Base-by-base conservation (phyloP, 495 filamentous ascomycete species). In the Podospora conica region DNA sequence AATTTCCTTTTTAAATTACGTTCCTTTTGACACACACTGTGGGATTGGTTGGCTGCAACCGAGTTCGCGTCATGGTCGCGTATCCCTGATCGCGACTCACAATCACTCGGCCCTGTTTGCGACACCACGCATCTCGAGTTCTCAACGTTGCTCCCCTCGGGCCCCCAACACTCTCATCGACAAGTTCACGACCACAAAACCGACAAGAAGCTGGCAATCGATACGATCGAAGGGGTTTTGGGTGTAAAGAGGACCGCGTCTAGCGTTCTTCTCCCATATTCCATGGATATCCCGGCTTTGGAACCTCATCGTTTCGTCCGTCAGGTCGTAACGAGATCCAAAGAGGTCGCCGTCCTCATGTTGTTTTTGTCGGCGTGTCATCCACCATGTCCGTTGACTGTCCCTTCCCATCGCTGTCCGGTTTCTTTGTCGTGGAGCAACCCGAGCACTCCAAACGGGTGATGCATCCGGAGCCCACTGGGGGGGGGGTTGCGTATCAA, bases 11-110 rank as follows among this genome's bases (percentile, higher is more conserved):
- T 58, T 64, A 56, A 64, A 70, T 66, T 62, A 65, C 27, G 61
- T 22, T 21, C 28, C 55, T 11, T 65, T 55, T 24, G 60, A 10
- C 24, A 29, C 18, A 21, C 58, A 12, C 9, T 20, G 54, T 21
- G 28, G 12, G 65, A 28, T 48, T 55, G 55, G 55, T 31, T 29
- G 55, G 20, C 23, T 59, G 53, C 25, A 33, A 10, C 58, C n/a
- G 20, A 12, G 31, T 21, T 71, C 73, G 73, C 70, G 73, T 74
- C 73, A 74, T 68, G 69, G 62, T 72, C 73, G 71, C 68, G 73
- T 72, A 63, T 31, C 64, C 69, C 55, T 67, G 64, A 23, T 48
- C 40, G 40, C 40, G 40, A 48, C 40, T 48, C 18, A 18, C 40
- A 48, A 48, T 48, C 40, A 48, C 40, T 48, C 40, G 8, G n/a